A percentile compares a stretch with the other conserved stretches of the same genome.
phyloP scores from a whole-genome alignment of 2,329 filamentous ascomycete species.

The Penicillium hesseltinei region DNA sequence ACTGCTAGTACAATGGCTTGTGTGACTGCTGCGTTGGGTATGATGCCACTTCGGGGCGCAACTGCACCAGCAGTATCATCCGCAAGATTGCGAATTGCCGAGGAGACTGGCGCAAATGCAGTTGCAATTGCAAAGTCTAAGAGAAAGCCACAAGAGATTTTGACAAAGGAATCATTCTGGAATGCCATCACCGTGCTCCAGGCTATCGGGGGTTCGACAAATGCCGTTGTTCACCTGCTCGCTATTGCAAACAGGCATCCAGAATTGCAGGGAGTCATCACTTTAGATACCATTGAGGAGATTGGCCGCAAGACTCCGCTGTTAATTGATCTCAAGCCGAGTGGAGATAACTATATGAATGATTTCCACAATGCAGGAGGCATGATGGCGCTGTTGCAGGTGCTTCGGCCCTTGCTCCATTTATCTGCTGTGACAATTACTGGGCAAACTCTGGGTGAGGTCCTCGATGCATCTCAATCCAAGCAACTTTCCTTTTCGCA shows the following conservation, averaged over 20 bases:
- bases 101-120: conserved; percentile 53
- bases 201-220: conserved; percentile 57
- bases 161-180: conserved; percentile 49
- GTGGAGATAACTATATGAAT: conserved; percentile 55
- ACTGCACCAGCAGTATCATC: conserved; percentile 56
- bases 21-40: conserved; percentile 51
- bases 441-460: conserved; percentile 49
- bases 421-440: conserved; percentile 48
- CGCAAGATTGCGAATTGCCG: conserved; percentile 52
- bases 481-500: conserved; percentile 42
- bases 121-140: conserved; percentile 43
- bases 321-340: conserved; percentile 53
- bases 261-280: conserved; percentile 45
- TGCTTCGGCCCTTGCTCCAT: conserved; percentile 47
- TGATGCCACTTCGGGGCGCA: conserved; percentile 54
- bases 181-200: conserved; percentile 56
- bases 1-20: conserved; percentile 59
- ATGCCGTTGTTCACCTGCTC: conserved; percentile 55
- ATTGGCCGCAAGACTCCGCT: conserved; percentile 50
- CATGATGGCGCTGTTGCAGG: conserved; percentile 50
- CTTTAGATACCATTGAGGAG: conserved; percentile 48
- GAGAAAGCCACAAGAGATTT: conserved; percentile 45
- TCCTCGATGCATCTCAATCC: conserved; percentile 46
- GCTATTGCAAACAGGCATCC: conserved; percentile 57
- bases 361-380: conserved; percentile 56